Percentiles rank a stretch among this genome's conserved stretches.
Conservation (phyloP, 2,329 filamentous ascomycete species). For the Sodiomyces alkalinus region DNA sequence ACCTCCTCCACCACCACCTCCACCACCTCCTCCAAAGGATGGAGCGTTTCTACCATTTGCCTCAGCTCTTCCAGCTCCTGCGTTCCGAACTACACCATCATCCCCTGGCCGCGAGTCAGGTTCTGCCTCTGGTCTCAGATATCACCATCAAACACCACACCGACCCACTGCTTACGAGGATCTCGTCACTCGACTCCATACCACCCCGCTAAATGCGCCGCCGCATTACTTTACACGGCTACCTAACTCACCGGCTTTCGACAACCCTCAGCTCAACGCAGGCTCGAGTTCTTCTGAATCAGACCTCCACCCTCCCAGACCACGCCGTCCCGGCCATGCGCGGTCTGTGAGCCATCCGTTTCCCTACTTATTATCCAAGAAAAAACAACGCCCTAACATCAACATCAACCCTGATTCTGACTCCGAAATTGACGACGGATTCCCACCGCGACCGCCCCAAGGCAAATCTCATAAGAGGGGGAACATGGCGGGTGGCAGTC, state of each 20-base stretch:
- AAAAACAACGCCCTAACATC: constrained; percentile 36
- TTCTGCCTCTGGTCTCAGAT: no score
- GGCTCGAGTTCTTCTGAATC: constrained; percentile 31
- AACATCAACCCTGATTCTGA: constrained; percentile 17
- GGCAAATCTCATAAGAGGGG: constrained; percentile 16
- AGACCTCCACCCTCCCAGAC: constrained; percentile 17
- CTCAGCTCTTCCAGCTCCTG: no score
- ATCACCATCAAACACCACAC: no score
- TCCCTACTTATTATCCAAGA: constrained; percentile 50
- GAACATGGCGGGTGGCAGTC: constrained; percentile 21
- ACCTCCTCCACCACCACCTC: constrained; percentile 1
- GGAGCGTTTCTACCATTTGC: no score
- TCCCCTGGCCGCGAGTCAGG: no score
- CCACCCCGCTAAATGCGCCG: constrained; percentile 14
- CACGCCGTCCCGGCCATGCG: constrained; percentile 23
- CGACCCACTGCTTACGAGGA: constrained; percentile 11
- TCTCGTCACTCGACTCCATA: constrained; percentile 21
- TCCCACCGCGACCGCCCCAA: constrained; percentile 6
- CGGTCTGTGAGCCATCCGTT: constrained; percentile 73
- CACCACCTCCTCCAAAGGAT: not conserved
- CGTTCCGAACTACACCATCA: no score
- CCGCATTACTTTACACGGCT: constrained; percentile 9
- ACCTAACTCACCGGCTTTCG: constrained; percentile 10
- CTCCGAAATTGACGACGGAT: constrained; percentile 13
- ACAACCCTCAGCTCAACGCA: constrained; percentile 11